Percentiles rank a stretch among this genome's conserved stretches.
phyloP scores from a whole-genome alignment of 441 rosid genomes.

The Gossypium davidsonii region DNA sequence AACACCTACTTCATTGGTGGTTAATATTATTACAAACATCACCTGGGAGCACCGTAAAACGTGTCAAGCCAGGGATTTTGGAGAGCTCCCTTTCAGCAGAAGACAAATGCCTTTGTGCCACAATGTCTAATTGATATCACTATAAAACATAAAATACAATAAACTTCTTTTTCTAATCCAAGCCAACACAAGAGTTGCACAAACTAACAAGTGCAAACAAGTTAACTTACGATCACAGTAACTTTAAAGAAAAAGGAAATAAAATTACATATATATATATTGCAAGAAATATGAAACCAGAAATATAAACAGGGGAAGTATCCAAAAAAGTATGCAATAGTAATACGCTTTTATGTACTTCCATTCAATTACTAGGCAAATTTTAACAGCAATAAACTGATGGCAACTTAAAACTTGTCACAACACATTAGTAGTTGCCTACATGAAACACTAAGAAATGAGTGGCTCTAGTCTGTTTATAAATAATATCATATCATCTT shows the following conservation, averaged over 20 bases:
- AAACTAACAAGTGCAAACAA: background rate
- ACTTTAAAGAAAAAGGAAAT: background rate
- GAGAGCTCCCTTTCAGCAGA: background rate
- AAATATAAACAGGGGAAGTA: background rate
- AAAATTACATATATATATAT: background rate
- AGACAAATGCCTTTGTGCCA: slow-evolving; percentile 4
- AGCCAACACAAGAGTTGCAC: background rate
- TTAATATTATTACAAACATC: background rate
- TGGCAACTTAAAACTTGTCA: background rate
- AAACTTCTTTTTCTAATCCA: slow-evolving; percentile 9
- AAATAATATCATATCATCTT: background rate
- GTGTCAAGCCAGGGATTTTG: slow-evolving; percentile 3
- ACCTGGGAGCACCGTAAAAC: background rate
- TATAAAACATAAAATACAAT: slow-evolving; percentile 2
- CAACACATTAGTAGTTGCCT: background rate
- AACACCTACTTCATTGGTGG: slow-evolving; percentile 4
- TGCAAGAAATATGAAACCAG: background rate
- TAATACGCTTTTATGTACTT: background rate
- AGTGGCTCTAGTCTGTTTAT: background rate
- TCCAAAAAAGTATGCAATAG: background rate
- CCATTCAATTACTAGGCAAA: background rate
- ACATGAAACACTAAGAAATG: background rate
- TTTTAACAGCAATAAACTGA: background rate
- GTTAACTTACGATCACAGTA: background rate
- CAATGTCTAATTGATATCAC: slow-evolving; percentile 3